These are phyloP conservation scores for Astraeus odoratus DNA, from an alignment of 768 basidiomycete genomes.

Conservation along the genomic window DNA sequence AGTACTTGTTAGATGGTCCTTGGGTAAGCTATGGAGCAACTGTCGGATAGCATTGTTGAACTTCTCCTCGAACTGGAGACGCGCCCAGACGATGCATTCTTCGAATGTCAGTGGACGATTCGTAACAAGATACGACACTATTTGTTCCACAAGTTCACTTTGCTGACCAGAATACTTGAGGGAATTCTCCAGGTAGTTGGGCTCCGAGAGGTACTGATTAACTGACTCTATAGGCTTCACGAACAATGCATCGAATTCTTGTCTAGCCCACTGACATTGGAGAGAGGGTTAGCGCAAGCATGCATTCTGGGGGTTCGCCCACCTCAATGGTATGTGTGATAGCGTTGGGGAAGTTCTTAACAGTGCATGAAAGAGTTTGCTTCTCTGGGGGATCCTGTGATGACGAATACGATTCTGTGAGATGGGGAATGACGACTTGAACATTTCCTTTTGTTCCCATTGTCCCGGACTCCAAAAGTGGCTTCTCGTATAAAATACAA, in stretches of 20 bases:
- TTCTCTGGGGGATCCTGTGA: slow-evolving; percentile 99
- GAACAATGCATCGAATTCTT: slow-evolving; percentile 88
- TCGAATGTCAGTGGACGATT: slow-evolving; percentile 94
- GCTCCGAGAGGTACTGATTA: slow-evolving; percentile 94
- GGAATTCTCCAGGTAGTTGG: slow-evolving; percentile 88
- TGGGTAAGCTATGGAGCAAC: slow-evolving; percentile 87
- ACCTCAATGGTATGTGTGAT: slow-evolving; percentile 98
- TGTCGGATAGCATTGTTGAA: slow-evolving; percentile 93
- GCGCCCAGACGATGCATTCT: slow-evolving; percentile 96
- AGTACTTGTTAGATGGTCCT: slow-evolving; percentile 83
- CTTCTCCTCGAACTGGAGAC: slow-evolving; percentile 89
- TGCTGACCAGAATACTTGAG: slow-evolving; percentile 91
- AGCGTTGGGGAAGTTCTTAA: slow-evolving; percentile 98
- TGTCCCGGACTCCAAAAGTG: slow-evolving; percentile 94
- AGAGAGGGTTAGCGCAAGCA: neutral
- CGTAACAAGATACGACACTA: slow-evolving; percentile 82
- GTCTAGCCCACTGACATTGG: slow-evolving; percentile 74
- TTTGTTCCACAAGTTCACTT: slow-evolving; percentile 82
- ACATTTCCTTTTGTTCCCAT: slow-evolving; percentile 97
- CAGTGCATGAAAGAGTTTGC: slow-evolving; percentile 91
- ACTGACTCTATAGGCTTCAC: slow-evolving; percentile 91
- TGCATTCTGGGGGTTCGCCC: slow-evolving; percentile 11
- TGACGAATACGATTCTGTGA: slow-evolving; percentile 95
- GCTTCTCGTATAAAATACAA: slow-evolving; percentile 94
- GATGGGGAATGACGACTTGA: slow-evolving; percentile 88